These are phyloP conservation scores for Microbotryomycetes sp. DNA, from an alignment of 1,284 basidiomycete species.

Conservation along the genomic window DNA sequence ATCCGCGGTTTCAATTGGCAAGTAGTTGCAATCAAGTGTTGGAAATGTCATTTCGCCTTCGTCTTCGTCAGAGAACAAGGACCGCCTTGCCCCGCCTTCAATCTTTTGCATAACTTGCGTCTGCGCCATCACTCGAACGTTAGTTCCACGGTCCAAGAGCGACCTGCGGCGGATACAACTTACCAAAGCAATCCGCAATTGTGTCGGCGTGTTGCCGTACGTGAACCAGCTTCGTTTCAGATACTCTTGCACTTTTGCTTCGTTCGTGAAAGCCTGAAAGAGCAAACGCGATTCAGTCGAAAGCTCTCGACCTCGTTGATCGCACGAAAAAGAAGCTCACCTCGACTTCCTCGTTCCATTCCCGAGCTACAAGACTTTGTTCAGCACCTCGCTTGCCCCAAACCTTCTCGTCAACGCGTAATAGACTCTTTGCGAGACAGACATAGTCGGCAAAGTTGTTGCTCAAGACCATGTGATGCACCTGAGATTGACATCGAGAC, in stretches of 20 bases:
- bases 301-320: slow-evolving; percentile 1
- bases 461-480: slow-evolving; percentile 56
- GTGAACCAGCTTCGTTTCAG: slow-evolving; percentile 52
- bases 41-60: background rate
- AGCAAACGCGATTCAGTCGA: background rate
- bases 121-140: background rate
- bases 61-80: background rate
- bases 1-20: slow-evolving; percentile 1
- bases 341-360: slow-evolving; percentile 59
- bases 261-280: slow-evolving; percentile 41
- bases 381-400: slow-evolving; percentile 38
- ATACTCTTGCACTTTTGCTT: slow-evolving; percentile 35
- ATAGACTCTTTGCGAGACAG: slow-evolving; percentile 16
- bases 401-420: slow-evolving; percentile 42
- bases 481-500: slow-evolving; percentile 85
- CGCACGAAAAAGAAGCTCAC: slow-evolving; percentile 39
- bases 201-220: slow-evolving; percentile 22
- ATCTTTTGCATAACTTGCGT: background rate
- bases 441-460: slow-evolving; percentile 11
- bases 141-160: background rate
- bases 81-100: background rate
- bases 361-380: slow-evolving; percentile 40
- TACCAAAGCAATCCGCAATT: slow-evolving; percentile 19
- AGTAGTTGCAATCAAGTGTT: slow-evolving; percentile 8
- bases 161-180: background rate